phyloP scores from a whole-genome alignment of 179 eudicot species.

The Vitellaria paradoxa region DNA sequence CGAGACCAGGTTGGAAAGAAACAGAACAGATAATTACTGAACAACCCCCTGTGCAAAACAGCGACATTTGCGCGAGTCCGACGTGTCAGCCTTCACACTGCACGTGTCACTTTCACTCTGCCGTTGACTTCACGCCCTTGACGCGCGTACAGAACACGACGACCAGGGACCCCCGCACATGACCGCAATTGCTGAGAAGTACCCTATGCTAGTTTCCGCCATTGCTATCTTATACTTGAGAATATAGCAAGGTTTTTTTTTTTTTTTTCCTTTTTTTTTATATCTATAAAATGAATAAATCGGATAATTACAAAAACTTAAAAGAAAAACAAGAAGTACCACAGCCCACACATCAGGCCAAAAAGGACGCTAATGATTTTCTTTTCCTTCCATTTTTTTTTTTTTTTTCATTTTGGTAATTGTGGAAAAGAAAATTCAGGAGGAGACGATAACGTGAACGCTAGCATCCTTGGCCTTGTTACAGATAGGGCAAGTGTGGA shows the following conservation, averaged over 20 bases:
- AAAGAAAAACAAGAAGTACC: neutral
- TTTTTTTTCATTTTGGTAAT: neutral
- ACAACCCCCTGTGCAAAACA: slow-evolving; percentile 23
- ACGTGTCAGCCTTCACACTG: slow-evolving; percentile 34
- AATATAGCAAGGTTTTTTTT: too few relatives aligned
- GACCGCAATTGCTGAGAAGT: too few relatives aligned
- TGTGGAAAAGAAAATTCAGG: slow-evolving; percentile 1
- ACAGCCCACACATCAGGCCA: too few relatives aligned
- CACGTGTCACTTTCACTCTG: slow-evolving; percentile 26
- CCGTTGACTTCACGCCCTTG: slow-evolving; percentile 16
- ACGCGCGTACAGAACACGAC: slow-evolving; percentile 9
- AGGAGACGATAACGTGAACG: slow-evolving; percentile 58
- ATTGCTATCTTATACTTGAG: too few relatives aligned
- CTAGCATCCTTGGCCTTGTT: slow-evolving; percentile 47
- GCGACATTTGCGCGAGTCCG: slow-evolving; percentile 57
- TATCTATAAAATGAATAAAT: neutral
- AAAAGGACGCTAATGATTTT: neutral
- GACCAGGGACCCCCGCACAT: neutral
- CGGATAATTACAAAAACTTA: neutral
- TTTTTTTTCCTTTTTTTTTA: too few relatives aligned
- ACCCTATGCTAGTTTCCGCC: too few relatives aligned
- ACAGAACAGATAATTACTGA: neutral
- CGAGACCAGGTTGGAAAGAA: neutral
- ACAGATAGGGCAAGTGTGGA: slow-evolving; percentile 61
- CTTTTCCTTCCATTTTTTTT: neutral